Evolutionary conservation across 2,329 filamentous ascomycete genomes (phyloP).

Genomic region (Basipetospora chlamydospora): DNA sequence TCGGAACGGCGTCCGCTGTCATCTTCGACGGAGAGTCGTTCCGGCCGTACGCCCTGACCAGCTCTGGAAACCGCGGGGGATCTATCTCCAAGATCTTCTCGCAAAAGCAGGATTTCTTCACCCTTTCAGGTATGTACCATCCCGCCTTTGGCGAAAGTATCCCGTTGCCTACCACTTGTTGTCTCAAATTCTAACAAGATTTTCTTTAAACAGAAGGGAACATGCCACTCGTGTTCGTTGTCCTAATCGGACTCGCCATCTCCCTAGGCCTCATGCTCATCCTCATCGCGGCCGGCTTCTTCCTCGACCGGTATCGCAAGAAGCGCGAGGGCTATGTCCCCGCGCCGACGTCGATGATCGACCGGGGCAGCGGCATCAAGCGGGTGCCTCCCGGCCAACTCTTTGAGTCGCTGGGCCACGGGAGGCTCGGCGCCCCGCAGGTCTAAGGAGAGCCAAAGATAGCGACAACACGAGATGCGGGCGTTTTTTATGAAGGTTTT

Average conservation of each 20-base stretch:
- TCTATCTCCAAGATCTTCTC: slow-evolving; percentile 74
- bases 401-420: slow-evolving; percentile 36
- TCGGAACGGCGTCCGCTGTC: slow-evolving; percentile 72
- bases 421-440: slow-evolving; percentile 32
- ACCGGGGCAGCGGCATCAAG: slow-evolving; percentile 42
- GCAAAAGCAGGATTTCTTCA: slow-evolving; percentile 66
- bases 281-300: slow-evolving; percentile 59
- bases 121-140: slow-evolving; percentile 31
- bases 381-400: slow-evolving; percentile 48
- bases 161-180: no score
- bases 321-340: slow-evolving; percentile 66
- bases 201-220: slow-evolving; percentile 32
- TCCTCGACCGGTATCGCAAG: slow-evolving; percentile 62
- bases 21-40: slow-evolving; percentile 74
- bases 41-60: slow-evolving; percentile 68
- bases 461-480: no score
- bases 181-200: no score
- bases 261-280: slow-evolving; percentile 64
- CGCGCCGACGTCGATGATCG: slow-evolving; percentile 54
- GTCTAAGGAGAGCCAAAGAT: no score
- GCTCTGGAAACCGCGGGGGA: slow-evolving; percentile 48
- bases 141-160: neutral
- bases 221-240: slow-evolving; percentile 60
- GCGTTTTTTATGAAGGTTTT: no score
- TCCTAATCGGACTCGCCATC: slow-evolving; percentile 68